Evolutionary conservation across 768 basidiomycete species (phyloP).

Genomic region (Hypholoma fasciculare): DNA sequence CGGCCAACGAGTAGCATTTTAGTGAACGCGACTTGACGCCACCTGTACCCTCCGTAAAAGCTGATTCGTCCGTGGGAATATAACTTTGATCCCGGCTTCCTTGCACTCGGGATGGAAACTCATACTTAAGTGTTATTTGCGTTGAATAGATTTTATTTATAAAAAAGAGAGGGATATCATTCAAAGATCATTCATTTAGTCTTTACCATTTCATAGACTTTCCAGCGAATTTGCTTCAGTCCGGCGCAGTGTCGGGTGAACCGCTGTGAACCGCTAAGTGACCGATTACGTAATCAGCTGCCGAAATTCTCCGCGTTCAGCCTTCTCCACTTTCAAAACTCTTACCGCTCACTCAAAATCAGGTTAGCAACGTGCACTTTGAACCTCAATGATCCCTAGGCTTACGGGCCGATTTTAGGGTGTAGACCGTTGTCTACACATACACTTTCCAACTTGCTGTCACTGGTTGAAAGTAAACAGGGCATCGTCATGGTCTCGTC

Average conservation of each 20-base stretch:
- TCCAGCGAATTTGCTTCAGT: no score
- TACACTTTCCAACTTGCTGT: conserved; percentile 25
- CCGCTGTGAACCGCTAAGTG: conserved; percentile 3
- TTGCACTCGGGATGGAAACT: no score
- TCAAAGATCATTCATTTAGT: no score
- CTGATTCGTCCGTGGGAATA: conserved; percentile 15
- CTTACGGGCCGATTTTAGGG: conserved; percentile 1
- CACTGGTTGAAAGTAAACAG: conserved; percentile 28
- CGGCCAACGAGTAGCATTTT: conserved; percentile 25
- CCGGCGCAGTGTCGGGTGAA: conserved; percentile 13
- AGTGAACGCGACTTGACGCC: conserved; percentile 7
- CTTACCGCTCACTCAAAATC: conserved; percentile 30
- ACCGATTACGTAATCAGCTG: conserved; percentile 37
- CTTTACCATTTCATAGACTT: no score
- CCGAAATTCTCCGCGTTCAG: conserved; percentile 45
- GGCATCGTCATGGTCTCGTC: conserved; percentile 62
- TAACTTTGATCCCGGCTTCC: neutral
- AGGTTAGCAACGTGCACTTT: conserved; percentile 24
- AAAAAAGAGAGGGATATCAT: no score
- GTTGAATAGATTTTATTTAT: conserved; percentile 25
- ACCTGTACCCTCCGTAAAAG: conserved; percentile 5
- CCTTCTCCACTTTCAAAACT: conserved; percentile 24
- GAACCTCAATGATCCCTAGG: neutral
- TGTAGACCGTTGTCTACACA: conserved; percentile 24
- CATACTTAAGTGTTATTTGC: conserved; percentile 30